phyloP scores from a whole-genome alignment of 2,329 filamentous ascomycete species.

The Calycina marina region DNA sequence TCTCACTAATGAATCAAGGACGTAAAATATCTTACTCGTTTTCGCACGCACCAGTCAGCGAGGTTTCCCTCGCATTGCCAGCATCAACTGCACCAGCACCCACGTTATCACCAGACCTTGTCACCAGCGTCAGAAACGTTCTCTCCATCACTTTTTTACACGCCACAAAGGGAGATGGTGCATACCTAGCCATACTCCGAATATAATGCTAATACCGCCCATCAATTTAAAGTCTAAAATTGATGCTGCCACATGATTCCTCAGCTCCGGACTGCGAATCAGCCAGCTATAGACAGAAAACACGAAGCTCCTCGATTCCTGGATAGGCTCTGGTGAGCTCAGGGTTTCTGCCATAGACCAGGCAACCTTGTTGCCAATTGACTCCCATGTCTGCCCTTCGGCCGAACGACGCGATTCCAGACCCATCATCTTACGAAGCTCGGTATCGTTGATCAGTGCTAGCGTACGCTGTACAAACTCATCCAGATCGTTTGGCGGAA shows the following conservation, averaged over 20 bases:
- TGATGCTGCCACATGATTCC: constrained; percentile 7
- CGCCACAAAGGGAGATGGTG: too few relatives aligned
- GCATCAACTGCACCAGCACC: constrained; percentile 12
- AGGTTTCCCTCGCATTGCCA: constrained; percentile 9
- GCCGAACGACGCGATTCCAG: constrained; percentile 37
- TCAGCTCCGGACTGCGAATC: constrained; percentile 9
- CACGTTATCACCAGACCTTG: constrained; percentile 17
- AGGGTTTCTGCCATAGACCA: constrained; percentile 39
- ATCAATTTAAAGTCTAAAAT: constrained; percentile 12
- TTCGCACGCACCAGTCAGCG: too few relatives aligned
- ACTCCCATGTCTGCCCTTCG: constrained; percentile 53
- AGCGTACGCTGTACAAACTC: constrained; percentile 40
- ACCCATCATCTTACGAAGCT: constrained; percentile 31
- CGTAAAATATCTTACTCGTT: too few relatives aligned
- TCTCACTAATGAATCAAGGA: too few relatives aligned
- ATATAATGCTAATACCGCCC: constrained; percentile 15
- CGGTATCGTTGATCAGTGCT: constrained; percentile 31
- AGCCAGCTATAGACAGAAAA: constrained; percentile 16
- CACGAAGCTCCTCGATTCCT: constrained; percentile 5
- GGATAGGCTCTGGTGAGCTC: constrained; percentile 2
- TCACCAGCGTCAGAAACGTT: too few relatives aligned
- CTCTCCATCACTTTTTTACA: too few relatives aligned
- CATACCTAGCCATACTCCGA: constrained; percentile 20
- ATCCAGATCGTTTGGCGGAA: constrained; percentile 42
- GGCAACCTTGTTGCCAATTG: constrained; percentile 55